Base-by-base conservation (phyloP, 1,284 basidiomycete genomes). In the Xerocomus minutiporus region DNA sequence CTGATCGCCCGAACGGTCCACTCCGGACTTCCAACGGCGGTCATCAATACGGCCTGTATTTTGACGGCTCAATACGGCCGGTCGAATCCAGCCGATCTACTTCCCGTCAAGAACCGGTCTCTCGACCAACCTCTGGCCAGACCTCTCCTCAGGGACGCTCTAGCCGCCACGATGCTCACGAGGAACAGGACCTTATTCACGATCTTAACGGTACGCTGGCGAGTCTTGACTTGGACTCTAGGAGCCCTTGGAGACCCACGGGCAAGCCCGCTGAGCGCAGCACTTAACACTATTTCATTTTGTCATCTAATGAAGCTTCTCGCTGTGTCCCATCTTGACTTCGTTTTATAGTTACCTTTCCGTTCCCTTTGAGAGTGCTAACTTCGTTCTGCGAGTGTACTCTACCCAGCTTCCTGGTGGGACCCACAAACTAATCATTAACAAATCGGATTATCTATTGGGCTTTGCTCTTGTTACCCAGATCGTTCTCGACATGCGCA, bases 141-240 rank as follows among this genome's bases (percentile, higher is more conserved):
- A 71, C 69, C 35, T 61, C 61, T 34, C 65, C 52, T 31, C 60
- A 61, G 48, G 59, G 58, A 55, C 49, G 47, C 39, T 48, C 59
- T 38, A 60, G 61, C 48, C 57, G 56, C 46, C 58, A 57, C 49
- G 57, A 51, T 53, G 47, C 38, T 60, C 68, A 48, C 51, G 63
- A 73, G 46, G 79, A 81, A 31, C 73, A 76, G 28, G 82, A 84
- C 55, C 45, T 64, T 28, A 76, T 90, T 59, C 79, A 81, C 36
- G 86, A 89, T 67, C 68, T 90, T 45, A 89, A 87, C 59, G 83
- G 84, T 20, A 88, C 83, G n/a, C 74, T 90, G 31, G 83, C 86
- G 26, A 86, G 82, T 60, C 78, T 90, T 25, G 77, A 87, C 57
- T 69, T 89, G 52, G 84, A 84, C 61, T 69, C 62, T 31, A 65